Evolutionary conservation across 2,329 filamentous ascomycete genomes (phyloP), one percentile per base, ranked within the genome.

Genomic region (Penicillium sp.): DNA sequence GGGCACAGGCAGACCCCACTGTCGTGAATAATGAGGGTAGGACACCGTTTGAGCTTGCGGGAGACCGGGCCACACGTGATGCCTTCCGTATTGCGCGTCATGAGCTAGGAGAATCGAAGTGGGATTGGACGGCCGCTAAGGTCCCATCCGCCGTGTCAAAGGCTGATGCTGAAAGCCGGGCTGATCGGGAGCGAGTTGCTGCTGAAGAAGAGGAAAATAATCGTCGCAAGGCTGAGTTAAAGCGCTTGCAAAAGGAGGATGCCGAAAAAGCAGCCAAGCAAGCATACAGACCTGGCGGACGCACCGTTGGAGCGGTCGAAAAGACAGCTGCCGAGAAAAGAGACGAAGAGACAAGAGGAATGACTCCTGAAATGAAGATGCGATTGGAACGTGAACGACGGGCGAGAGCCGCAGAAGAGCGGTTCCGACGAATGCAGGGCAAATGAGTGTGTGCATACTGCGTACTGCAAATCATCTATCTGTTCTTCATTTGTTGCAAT

Each of bases 401-500:
- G 68, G 94, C 94, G 4, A 85, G 93, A 66, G 94, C 94, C 8
- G 93, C 92, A 0, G 94, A 97, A 75, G 92, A 93, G 77, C 85
- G 93, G 69, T 81, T 97, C 56, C 86, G 82, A 75, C 81, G 82
- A 67, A 80, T 91, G 82, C 82, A 85, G 65, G 76, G 66, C 31
- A 64, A 64, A 11, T 69, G 49, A 63, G 29, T 18, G 9, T 18
- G 11, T 2, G 18, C 18, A 40, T 5, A 20, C 37, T 40, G 37
- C 37, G 18, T 40, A 40, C 18, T 40, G 18, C 18, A 40, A 20
- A 14, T 22, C 37, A 40, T 40, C 11, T 20, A 22, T 22, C 9
- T 20, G 35, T 20, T 22, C 18, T 22, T 22, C 12, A 15, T 14
- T 22, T 22, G 11, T 22, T 40, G 3, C 22, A n/a, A 40, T 8